Evolutionary conservation across 345 rosid genomes (phyloP).

Genomic region (Eucalyptus brandiana): DNA sequence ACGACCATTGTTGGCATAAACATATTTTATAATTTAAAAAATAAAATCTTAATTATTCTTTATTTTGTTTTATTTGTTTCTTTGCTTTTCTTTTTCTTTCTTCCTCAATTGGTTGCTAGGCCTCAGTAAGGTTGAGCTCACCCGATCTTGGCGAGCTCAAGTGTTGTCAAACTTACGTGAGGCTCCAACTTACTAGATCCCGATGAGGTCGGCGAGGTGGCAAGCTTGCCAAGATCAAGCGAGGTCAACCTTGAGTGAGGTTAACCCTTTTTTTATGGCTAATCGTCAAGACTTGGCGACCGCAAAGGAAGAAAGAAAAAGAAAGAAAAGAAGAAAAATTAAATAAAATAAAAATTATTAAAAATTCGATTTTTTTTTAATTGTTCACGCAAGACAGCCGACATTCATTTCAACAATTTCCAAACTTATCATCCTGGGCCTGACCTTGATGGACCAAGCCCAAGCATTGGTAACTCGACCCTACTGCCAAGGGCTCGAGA

Average conservation of each 20-base stretch:
- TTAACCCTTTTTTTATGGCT: no score
- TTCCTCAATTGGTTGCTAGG: fast-evolving
- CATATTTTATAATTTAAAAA: no score
- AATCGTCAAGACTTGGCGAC: fast-evolving
- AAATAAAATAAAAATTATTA: no score
- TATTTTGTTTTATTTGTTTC: not conserved
- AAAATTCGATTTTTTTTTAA: no score
- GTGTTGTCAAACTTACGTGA: not conserved
- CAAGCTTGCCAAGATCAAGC: not conserved
- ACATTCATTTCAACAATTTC: not conserved
- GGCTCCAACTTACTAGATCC: not conserved
- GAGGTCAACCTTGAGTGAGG: no score
- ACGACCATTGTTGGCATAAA: no score
- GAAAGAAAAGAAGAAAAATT: not conserved
- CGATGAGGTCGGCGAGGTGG: not conserved
- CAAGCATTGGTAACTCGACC: not conserved
- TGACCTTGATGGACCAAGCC: not conserved
- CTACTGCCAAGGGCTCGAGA: not conserved
- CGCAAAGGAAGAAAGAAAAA: not conserved
- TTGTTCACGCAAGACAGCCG: fast-evolving
- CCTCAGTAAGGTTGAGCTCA: not conserved
- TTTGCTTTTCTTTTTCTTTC: not conserved
- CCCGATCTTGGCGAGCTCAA: no score
- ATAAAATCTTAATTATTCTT: not conserved
- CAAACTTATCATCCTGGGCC: not conserved